Evolutionary conservation across 208 protist species (phyloP).

Genomic region (Trypanosoma brucei): DNA sequence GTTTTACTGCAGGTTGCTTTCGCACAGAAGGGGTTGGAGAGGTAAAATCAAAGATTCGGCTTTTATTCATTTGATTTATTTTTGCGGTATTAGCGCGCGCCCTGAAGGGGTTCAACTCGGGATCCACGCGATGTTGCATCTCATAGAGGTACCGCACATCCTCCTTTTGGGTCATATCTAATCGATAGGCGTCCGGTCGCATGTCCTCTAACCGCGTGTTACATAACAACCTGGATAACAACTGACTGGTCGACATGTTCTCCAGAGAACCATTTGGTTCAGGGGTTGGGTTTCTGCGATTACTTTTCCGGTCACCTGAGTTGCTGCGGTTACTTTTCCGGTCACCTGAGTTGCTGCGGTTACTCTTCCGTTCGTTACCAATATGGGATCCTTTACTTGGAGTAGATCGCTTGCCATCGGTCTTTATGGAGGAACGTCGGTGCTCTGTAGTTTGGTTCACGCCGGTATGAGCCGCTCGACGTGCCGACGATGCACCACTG

Average conservation of each 20-base stretch:
- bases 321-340: neutral
- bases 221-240: slow-evolving; percentile 6
- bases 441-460: no score
- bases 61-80: slow-evolving; percentile 2
- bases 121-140: slow-evolving; percentile 16
- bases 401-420: neutral
- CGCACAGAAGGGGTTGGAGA: no score
- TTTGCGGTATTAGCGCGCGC: neutral
- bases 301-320: neutral
- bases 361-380: neutral
- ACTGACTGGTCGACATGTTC: neutral
- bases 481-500: neutral
- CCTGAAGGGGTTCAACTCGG: slow-evolving; percentile 9
- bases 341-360: neutral
- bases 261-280: neutral
- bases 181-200: slow-evolving; percentile 12
- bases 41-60: slow-evolving; percentile 15
- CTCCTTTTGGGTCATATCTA: slow-evolving; percentile 15
- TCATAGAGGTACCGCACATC: slow-evolving; percentile 17
- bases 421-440: no score
- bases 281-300: neutral
- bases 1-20: neutral
- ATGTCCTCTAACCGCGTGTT: slow-evolving; percentile 1
- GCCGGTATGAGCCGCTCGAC: no score
- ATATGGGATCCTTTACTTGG: neutral